Conservation (phyloP, 1,139 yeast genomes). For the Candida labiduridarum region DNA sequence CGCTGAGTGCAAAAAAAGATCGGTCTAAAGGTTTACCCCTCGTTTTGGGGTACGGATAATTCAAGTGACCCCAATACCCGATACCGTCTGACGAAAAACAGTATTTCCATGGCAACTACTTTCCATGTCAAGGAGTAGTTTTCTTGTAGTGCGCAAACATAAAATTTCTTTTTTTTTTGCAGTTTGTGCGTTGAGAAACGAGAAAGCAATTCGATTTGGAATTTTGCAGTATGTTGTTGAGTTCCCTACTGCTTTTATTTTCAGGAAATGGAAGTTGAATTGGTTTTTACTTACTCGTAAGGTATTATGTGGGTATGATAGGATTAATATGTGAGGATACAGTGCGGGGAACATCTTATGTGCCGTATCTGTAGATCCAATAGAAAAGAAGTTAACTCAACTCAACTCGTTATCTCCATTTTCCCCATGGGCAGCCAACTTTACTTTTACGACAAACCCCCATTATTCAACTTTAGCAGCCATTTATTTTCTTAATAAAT, state of each 20-base stretch:
- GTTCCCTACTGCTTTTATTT: neutral
- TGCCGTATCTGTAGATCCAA: neutral
- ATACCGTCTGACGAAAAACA: no score
- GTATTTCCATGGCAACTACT: neutral
- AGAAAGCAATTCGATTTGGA: neutral
- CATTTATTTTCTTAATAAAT: no score
- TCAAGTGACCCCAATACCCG: no score
- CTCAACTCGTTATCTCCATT: no score
- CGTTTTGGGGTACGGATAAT: neutral
- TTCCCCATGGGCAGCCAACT: no score
- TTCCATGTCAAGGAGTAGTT: neutral
- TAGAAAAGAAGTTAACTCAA: no score
- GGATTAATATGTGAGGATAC: neutral
- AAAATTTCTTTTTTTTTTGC: neutral
- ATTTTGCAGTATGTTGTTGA: neutral
- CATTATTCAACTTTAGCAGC: no score
- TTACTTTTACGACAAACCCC: no score
- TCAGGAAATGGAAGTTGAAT: neutral
- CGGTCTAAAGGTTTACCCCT: neutral
- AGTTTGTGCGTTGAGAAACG: neutral
- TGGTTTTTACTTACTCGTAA: neutral
- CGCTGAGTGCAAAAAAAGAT: no score
- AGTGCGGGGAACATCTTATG: neutral
- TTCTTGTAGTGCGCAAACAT: neutral
- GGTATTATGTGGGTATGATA: neutral